Evolutionary conservation across 306 rosid species (phyloP).

Genomic region (Cajanus cajan): DNA sequence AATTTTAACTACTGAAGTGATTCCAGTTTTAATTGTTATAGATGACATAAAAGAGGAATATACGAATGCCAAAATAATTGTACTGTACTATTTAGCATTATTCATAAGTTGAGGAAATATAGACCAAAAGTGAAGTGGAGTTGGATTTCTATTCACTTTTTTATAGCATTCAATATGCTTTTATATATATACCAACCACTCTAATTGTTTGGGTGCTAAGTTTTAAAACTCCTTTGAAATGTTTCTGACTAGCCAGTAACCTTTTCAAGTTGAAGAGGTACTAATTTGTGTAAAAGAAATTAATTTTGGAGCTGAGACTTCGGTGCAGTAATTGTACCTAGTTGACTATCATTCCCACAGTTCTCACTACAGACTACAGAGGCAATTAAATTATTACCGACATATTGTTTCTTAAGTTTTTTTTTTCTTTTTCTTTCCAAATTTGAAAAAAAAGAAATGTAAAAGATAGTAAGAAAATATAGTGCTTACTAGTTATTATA

Average conservation of each 20-base stretch:
- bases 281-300: too few species aligned
- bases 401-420: too few species aligned
- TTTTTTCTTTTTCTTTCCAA: too few species aligned
- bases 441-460: too few species aligned
- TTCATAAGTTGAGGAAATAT: neutral
- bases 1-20: too few species aligned
- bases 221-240: too few species aligned
- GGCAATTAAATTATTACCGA: too few species aligned
- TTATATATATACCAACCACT: neutral
- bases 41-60: neutral
- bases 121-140: neutral
- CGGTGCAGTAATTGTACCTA: conserved; percentile 15
- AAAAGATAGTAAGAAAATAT: too few species aligned
- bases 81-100: neutral
- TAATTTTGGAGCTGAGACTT: neutral
- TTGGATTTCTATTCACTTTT: neutral
- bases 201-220: neutral
- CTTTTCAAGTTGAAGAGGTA: neutral
- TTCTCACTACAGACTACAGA: too few species aligned
- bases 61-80: neutral
- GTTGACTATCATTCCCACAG: too few species aligned
- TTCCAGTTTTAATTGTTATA: neutral
- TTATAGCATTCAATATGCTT: neutral
- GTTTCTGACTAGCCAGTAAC: neutral
- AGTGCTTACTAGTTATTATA: too few species aligned